Evolutionary conservation across 140 eudicot species (phyloP), one percentile per base, ranked within the genome.

Genomic region (Oenanthe javanica): DNA sequence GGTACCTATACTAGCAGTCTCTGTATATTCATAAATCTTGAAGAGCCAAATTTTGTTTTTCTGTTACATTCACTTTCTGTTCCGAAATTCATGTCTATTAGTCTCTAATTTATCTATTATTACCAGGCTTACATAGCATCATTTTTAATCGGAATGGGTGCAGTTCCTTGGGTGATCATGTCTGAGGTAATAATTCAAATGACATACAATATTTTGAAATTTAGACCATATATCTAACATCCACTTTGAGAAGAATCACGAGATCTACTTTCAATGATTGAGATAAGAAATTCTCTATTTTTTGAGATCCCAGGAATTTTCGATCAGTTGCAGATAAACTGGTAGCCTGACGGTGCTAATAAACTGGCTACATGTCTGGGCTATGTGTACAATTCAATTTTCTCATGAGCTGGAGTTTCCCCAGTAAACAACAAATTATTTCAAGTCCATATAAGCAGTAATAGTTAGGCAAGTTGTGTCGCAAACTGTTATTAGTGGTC

Each of bases 121-220:
- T 31, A 80, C 21, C 86, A 89, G 93, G 48, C 77, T 2, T 89
- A 87, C 79, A 81, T 91, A 81, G 84, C 92, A 43, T 80, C 93
- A 9, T 94, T 85, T 77, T 90, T 97, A 9, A 85, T 94, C 19
- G 97, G 98, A 73, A 87, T 91, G 92, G 97, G 98, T 79, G 91
- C 97, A 48, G 93, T 92, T 81, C 98, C 98, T 46, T 94, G 98
- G 98, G 83, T 94, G 14, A 89, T 94, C 42, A 94, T 92, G 98
- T 94, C 97, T 48, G 97, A 94, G 98, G 98, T 94, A 91, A 72
- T 78, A 61, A 61, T 64, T 31, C 19, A 21, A 80, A 10, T 55
- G 54, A 80, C 84, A 23, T 1, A 15, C 74, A 81, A n/a, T n/a
- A 69, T 46, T 3, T 18, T 40, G 13, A 61, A 50, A 16, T 51